Conservation (phyloP, 352 stramenopile species). For the Phytophthora pluvialis region DNA sequence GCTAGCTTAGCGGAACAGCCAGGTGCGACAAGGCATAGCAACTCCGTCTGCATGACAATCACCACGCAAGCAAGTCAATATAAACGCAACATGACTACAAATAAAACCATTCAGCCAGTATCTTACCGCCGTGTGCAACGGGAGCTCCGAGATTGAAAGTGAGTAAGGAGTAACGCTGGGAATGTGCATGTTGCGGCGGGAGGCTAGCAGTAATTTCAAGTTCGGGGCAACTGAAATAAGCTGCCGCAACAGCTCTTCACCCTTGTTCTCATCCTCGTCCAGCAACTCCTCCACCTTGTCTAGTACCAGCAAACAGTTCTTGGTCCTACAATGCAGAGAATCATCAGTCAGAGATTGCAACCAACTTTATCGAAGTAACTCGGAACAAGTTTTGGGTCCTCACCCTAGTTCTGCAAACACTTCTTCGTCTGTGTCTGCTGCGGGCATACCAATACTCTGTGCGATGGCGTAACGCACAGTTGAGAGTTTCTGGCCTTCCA, state of each 20-base stretch:
- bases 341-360: slow-evolving; percentile 6
- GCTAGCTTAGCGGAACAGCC: slow-evolving; percentile 67
- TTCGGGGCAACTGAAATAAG: slow-evolving; percentile 78
- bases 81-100: neutral
- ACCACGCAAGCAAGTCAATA: slow-evolving; percentile 1
- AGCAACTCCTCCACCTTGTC: slow-evolving; percentile 86
- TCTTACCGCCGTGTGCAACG: slow-evolving; percentile 68
- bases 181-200: slow-evolving; percentile 74
- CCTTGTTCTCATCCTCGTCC: slow-evolving; percentile 78
- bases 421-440: slow-evolving; percentile 77
- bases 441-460: slow-evolving; percentile 78
- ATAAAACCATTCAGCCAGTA: slow-evolving; percentile 3
- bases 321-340: slow-evolving; percentile 41
- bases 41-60: slow-evolving; percentile 50
- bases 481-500: slow-evolving; percentile 82
- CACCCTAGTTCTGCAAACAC: slow-evolving; percentile 77
- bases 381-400: neutral
- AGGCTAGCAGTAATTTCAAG: slow-evolving; percentile 72
- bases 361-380: neutral
- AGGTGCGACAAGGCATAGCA: slow-evolving; percentile 71
- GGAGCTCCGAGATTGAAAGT: slow-evolving; percentile 77
- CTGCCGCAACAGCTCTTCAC: slow-evolving; percentile 68
- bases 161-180: slow-evolving; percentile 80
- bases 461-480: slow-evolving; percentile 84
- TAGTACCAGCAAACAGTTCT: slow-evolving; percentile 74